Evolutionary conservation across 331 rosid genomes (phyloP).

Genomic region (Pyrus hybrid): DNA sequence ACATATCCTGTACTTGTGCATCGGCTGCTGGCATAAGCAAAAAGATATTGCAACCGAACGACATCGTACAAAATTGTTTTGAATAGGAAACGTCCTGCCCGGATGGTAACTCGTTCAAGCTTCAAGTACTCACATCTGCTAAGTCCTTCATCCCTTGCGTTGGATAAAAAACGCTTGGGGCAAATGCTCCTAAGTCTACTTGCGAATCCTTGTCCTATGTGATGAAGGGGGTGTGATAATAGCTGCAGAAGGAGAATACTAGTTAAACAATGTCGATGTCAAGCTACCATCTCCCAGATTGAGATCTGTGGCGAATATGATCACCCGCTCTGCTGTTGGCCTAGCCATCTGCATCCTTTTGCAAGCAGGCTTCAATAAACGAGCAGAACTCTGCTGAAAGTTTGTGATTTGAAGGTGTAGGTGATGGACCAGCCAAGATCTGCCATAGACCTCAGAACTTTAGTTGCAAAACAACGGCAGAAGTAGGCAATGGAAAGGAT

Average conservation of each 20-base stretch:
- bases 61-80: too few relatives aligned
- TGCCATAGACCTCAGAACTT: constrained; percentile 26
- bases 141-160: constrained; percentile 87
- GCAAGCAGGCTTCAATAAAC: constrained; percentile 80
- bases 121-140: constrained; percentile 75
- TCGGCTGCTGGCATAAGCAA: too few relatives aligned
- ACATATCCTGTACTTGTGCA: too few relatives aligned
- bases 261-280: neutral
- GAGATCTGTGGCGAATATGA: neutral
- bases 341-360: constrained; percentile 76
- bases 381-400: constrained; percentile 90
- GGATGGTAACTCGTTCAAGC: neutral
- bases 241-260: constrained; percentile 51
- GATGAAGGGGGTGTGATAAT: constrained; percentile 77
- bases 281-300: constrained; percentile 2
- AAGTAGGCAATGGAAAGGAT: neutral
- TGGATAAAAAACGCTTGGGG: constrained; percentile 81
- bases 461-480: constrained; percentile 1
- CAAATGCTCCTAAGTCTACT: constrained; percentile 71
- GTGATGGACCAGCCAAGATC: constrained; percentile 96
- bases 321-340: constrained; percentile 92
- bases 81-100: too few relatives aligned
- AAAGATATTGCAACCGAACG: too few relatives aligned
- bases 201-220: constrained; percentile 39
- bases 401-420: constrained; percentile 65